Base-by-base conservation (phyloP, 2,329 filamentous ascomycete genomes). In the Plectosphaerella cucumerina region DNA sequence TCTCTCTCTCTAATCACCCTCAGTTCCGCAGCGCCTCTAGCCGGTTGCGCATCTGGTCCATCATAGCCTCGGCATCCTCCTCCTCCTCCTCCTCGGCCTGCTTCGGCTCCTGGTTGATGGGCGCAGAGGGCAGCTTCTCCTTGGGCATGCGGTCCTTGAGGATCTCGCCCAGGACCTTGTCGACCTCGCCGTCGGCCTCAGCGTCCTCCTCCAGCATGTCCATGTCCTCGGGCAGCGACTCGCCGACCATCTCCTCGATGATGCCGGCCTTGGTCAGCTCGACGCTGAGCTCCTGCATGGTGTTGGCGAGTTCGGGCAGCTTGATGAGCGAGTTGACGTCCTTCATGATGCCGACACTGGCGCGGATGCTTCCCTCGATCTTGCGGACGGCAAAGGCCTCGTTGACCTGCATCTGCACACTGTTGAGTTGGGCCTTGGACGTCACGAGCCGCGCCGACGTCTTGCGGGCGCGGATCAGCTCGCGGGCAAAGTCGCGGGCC, bases 361-460 rank as follows among this genome's bases (percentile, higher is more conserved):
- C 86, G 59, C 84, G 82, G 64, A 99, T 91, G 62, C 87, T 91
- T 44, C 92, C 93, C 71, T 97, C 92, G 57, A 99, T 97, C 77
- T 96, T 96, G 60, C 90, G 86, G 61, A 97, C 86, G 2, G 90
- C 89, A 69, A 97, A 97, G 2, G 94, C 92, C 73, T 97, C 93
- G 64, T 92, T 90, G 64, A 99, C 93, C 72, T 97, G 94, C 91
- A 97, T 96, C 70, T 93, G 87, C 42, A 99, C 93, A 59, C 87
- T 93, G 65, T 86, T 85, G 45, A 99, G 81, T 72, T 97, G 94
- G 2, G 94, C 94, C 67, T 95, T 95, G 61, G 86, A 87, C 0
- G 93, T 97, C 17, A 87, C 78, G 37, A 97, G 79, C 5, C 94
- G 84, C 26, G 78, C 73, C 17, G 79, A 80, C 56, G 91, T 85